phyloP scores from a whole-genome alignment of 2,329 filamentous ascomycete genomes.

The Phialocephala sp. region DNA sequence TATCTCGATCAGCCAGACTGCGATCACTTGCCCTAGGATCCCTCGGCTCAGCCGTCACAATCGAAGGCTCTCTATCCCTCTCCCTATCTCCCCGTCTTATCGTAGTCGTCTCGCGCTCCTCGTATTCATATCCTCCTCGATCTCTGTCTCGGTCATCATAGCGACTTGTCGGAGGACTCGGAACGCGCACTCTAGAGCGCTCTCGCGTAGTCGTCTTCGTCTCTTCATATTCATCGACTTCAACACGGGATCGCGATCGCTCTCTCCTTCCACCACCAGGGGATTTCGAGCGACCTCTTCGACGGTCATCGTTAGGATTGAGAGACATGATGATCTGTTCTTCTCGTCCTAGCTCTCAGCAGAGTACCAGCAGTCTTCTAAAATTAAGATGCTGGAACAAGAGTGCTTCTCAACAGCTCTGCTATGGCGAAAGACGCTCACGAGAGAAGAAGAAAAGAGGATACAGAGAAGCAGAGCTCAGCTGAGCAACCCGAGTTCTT shows the following conservation, averaged over 20 bases:
- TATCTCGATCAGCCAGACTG: constrained; percentile 9
- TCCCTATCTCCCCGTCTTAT: not conserved
- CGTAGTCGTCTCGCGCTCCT: constrained; percentile 19
- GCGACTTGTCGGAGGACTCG: constrained; percentile 27
- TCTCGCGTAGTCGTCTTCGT: constrained; percentile 21
- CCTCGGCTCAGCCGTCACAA: constrained; percentile 28
- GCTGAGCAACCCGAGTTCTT: constrained; percentile 2
- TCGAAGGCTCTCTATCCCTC: constrained; percentile 14
- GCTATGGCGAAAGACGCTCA: not conserved
- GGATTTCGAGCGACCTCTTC: constrained; percentile 38
- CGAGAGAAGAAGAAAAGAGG: not conserved
- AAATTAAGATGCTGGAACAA: too few relatives aligned
- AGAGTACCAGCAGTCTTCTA: too few relatives aligned
- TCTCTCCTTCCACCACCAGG: constrained; percentile 39
- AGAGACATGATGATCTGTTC: constrained; percentile 37
- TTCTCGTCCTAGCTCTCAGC: not conserved
- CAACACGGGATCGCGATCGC: constrained; percentile 32
- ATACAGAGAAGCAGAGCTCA: constrained; percentile 2
- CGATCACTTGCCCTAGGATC: constrained; percentile 16
- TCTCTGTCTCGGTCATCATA: not conserved
- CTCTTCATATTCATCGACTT: constrained; percentile 23
- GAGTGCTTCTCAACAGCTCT: not conserved
- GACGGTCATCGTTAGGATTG: constrained; percentile 39
- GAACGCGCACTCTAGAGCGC: constrained; percentile 18
- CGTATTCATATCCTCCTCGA: constrained; percentile 28